Evolutionary conservation across 1,284 basidiomycete species (phyloP), one percentile per base, ranked within the genome.

Genomic region (Moniliophthora roreri): DNA sequence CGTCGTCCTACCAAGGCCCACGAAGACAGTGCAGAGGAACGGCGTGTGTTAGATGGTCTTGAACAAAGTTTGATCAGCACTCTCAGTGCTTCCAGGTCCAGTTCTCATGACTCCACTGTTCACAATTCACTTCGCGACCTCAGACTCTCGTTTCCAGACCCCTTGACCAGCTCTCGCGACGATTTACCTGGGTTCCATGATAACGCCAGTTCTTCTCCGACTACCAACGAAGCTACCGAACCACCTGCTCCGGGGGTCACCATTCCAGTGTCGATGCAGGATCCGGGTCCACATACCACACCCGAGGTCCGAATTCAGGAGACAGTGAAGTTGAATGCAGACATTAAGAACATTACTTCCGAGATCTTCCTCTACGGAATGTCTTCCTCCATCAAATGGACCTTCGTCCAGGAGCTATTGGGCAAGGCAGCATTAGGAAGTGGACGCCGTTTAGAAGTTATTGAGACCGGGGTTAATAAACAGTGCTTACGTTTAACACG

Each of bases 61-160:
- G 85, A 89, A 66, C 87, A 89, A 69, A 90, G 87, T 69, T 79
- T 90, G 72, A 77, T 87, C 63, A 85, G 87, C 68, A 89, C 87
- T 15, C 75, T 89, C 56, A 85, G 80, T 69, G 76, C 80, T 48
- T 88, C 87, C 50, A 82, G 85, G 60, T 79, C 85, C 20, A 81
- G 79, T 62, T 81, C 79, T 32, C 75, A 76, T 59, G 68, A 72
- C 24, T 77, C 81, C 44, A 78, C 82, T 55, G 67, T 77, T 47
- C 84, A 84, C 54, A 77, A 63, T 52, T 81, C 82, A 20, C 70
- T 83, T 42, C 84, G 82, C 65, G 87, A 89, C 69, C 78, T 90
- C 57, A 80, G 85, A 60, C 69, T 89, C 52, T 90, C 87, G 34
- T 89, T 89, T 70, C 87, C 87, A 42, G 87, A 89, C 70, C 87